Conservation (phyloP, 2,329 filamentous ascomycete species). For the Pseudonectria buxi region DNA sequence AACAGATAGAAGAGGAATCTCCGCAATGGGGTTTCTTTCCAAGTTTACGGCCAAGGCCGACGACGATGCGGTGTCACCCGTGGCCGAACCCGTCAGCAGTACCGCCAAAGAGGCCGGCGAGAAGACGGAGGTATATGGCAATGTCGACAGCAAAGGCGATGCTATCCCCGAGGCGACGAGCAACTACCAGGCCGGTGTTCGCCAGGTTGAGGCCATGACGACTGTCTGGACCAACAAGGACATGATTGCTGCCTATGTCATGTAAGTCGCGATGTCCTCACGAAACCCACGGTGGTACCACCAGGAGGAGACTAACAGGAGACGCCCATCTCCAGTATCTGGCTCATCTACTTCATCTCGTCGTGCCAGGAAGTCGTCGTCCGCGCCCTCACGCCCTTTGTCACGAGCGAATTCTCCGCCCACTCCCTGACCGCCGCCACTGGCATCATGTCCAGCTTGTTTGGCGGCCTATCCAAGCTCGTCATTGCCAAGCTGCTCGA, state of each 20-base stretch:
- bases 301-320: too few species aligned
- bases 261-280: constrained; percentile 29
- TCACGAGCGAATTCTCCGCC: constrained; percentile 36
- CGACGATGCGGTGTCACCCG: neutral
- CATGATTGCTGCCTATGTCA: constrained; percentile 35
- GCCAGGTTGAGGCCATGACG: constrained; percentile 41
- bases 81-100: neutral
- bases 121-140: constrained; percentile 12
- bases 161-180: constrained; percentile 16
- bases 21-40: constrained; percentile 6
- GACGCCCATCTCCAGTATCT: constrained; percentile 23
- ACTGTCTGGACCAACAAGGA: constrained; percentile 33
- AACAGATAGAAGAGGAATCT: too few species aligned
- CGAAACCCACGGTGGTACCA: too few species aligned
- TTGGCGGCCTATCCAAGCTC: constrained; percentile 50
- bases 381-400: constrained; percentile 30
- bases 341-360: constrained; percentile 38
- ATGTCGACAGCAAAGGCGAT: constrained; percentile 29
- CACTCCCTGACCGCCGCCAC: constrained; percentile 45
- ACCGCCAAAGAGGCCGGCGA: constrained; percentile 7
- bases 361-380: constrained; percentile 35
- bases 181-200: constrained; percentile 36
- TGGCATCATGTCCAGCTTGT: constrained; percentile 41
- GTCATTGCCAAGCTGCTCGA: constrained; percentile 57
- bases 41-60: constrained; percentile 1